phyloP scores from a whole-genome alignment of 2,329 filamentous ascomycete genomes.

The Dactylellina sp. region DNA sequence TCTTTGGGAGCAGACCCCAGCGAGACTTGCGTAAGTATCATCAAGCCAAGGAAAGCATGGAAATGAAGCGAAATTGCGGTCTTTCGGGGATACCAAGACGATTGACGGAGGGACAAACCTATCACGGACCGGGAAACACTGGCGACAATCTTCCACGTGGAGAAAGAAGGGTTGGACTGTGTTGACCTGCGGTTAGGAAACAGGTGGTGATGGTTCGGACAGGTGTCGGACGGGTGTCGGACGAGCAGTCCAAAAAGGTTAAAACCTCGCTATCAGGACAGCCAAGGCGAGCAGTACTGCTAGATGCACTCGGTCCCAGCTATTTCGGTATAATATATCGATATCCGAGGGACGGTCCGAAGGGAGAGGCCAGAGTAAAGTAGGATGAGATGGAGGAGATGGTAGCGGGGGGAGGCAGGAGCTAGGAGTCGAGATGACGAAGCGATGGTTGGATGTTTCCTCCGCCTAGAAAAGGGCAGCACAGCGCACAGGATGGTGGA shows the following conservation, averaged over 20 bases:
- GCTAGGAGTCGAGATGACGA: not conserved
- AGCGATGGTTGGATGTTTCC: not conserved
- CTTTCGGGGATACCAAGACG: conserved; percentile 25
- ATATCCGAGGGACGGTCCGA: too few species aligned
- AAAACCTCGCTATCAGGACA: conserved; percentile 1
- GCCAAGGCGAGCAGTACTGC: conserved; percentile 13
- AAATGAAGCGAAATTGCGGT: conserved; percentile 50
- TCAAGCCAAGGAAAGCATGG: conserved; percentile 17
- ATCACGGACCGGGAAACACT: conserved; percentile 14
- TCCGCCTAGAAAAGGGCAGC: conserved; percentile 9
- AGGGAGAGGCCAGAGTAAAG: not conserved
- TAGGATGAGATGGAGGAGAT: not conserved
- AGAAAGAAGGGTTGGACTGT: not conserved
- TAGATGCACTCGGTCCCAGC: not conserved
- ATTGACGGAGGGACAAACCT: conserved; percentile 50
- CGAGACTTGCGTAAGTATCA: conserved; percentile 42
- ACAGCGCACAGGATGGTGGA: too few species aligned
- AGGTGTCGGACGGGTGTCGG: conserved; percentile 26
- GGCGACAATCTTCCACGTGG: conserved; percentile 25
- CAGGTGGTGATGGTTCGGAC: not conserved
- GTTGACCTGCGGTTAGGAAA: too few species aligned
- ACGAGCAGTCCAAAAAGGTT: conserved; percentile 28
- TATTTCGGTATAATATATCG: not conserved
- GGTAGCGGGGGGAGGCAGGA: conserved; percentile 17
- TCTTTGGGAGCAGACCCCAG: conserved; percentile 8